A percentile compares a stretch with the other conserved stretches of the same genome.
These are phyloP conservation scores for Dioszegia aurantiaca DNA, from an alignment of 768 basidiomycete genomes.

Conservation along the genomic window DNA sequence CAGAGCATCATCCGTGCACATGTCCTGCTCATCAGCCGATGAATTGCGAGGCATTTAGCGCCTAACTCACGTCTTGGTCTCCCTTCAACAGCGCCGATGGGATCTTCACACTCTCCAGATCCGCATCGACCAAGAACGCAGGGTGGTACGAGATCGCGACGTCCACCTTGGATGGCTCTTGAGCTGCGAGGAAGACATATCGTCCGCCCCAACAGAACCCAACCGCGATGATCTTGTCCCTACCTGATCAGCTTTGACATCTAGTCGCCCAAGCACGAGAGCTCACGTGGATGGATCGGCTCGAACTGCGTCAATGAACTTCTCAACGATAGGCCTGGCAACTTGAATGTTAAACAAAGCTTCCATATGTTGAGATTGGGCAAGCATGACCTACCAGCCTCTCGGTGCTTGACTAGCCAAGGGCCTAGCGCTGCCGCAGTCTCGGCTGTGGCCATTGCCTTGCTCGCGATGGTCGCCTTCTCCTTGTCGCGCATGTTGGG, in stretches of 20 bases:
- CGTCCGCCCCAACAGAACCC: constrained; percentile 54
- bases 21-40: constrained; percentile 5
- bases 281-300: neutral
- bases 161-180: constrained; percentile 33
- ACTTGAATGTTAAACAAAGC: constrained; percentile 12
- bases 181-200: constrained; percentile 39
- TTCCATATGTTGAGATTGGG: neutral
- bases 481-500: constrained; percentile 49
- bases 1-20: constrained; percentile 12
- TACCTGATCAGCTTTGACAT: constrained; percentile 17
- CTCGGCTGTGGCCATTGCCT: constrained; percentile 43
- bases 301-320: constrained; percentile 46
- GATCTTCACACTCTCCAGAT: constrained; percentile 42
- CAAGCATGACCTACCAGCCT: constrained; percentile 37
- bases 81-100: constrained; percentile 48
- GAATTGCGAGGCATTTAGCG: neutral
- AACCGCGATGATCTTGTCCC: constrained; percentile 49
- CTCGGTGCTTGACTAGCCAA: constrained; percentile 48
- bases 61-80: constrained; percentile 26
- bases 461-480: constrained; percentile 32
- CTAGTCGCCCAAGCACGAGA: neutral
- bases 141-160: constrained; percentile 54
- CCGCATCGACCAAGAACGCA: constrained; percentile 41
- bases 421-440: constrained; percentile 49
- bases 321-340: constrained; percentile 47